Evolutionary conservation across 140 eudicot genomes (phyloP).

Genomic region (Oenanthe javanica): DNA sequence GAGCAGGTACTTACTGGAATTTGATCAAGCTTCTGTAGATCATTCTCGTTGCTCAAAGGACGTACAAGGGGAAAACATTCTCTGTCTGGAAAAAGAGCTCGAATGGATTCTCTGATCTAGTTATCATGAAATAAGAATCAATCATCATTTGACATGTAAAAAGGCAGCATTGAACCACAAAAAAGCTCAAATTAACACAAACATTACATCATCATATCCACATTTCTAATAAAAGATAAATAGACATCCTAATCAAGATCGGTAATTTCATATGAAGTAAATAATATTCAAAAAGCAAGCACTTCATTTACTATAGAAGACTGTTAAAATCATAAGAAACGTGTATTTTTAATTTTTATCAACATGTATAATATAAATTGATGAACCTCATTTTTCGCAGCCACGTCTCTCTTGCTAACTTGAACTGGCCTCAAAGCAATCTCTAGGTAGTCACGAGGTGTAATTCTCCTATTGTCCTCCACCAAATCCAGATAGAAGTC

Average conservation of each 20-base stretch:
- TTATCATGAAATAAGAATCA: slow-evolving; percentile 6
- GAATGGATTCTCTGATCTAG: slow-evolving; percentile 94
- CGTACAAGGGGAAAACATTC: slow-evolving; percentile 98
- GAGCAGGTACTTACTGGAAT: slow-evolving; percentile 49
- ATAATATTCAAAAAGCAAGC: background rate
- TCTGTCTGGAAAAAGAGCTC: slow-evolving; percentile 98
- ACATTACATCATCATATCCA: background rate
- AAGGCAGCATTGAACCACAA: background rate
- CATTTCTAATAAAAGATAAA: background rate
- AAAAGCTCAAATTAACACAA: background rate
- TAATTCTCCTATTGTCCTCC: slow-evolving; percentile 80
- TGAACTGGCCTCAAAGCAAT: slow-evolving; percentile 81
- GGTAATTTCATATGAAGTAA: background rate
- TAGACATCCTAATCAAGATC: background rate
- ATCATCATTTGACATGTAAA: background rate
- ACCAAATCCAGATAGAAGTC: slow-evolving; percentile 87
- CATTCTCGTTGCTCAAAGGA: slow-evolving; percentile 77
- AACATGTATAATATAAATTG: slow-evolving; percentile 1
- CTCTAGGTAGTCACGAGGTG: slow-evolving; percentile 99
- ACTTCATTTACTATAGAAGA: background rate
- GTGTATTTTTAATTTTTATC: background rate
- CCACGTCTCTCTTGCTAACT: slow-evolving; percentile 72
- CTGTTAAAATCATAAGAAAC: background rate
- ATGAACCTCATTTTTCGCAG: slow-evolving; percentile 88
- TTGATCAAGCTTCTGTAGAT: slow-evolving; percentile 88